Evolutionary conservation across 2,329 filamentous ascomycete genomes (phyloP).

Genomic region (Fusarium pseudoanthophilum): DNA sequence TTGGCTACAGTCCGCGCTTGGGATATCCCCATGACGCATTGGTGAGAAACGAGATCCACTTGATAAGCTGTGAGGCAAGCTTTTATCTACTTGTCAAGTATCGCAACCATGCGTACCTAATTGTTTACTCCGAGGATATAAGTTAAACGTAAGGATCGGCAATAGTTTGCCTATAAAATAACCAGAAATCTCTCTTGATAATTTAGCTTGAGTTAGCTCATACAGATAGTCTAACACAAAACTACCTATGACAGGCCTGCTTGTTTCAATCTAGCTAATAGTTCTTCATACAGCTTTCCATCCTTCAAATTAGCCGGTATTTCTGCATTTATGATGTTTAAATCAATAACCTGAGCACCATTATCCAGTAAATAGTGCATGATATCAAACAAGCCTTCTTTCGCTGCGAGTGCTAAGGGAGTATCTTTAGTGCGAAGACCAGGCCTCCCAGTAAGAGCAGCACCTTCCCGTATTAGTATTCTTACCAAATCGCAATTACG

Average conservation of each 20-base stretch:
- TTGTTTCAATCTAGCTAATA: accelerated
- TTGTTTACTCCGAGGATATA: too few species aligned
- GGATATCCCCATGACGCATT: too few species aligned
- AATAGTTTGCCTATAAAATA: too few species aligned
- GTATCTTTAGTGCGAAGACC: accelerated
- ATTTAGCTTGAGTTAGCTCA: too few species aligned
- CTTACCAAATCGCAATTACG: accelerated
- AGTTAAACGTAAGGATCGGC: too few species aligned
- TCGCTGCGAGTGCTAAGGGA: accelerated
- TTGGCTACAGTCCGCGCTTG: too few species aligned
- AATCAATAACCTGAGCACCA: accelerated
- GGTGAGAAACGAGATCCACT: too few species aligned
- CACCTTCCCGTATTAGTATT: neutral
- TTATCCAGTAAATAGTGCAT: neutral
- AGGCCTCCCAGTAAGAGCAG: accelerated
- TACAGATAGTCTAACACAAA: accelerated
- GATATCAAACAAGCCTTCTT: neutral
- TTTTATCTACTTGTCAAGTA: too few species aligned
- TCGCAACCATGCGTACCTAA: too few species aligned
- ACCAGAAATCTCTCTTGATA: too few species aligned
- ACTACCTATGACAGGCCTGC: neutral
- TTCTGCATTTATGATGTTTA: accelerated
- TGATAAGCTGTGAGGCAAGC: too few species aligned
- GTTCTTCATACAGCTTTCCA: neutral
- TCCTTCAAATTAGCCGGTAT: accelerated